Percentiles rank a stretch among this genome's conserved stretches.
Conservation (phyloP, 163 green algal genomes). For the Chloroidium sp. region DNA sequence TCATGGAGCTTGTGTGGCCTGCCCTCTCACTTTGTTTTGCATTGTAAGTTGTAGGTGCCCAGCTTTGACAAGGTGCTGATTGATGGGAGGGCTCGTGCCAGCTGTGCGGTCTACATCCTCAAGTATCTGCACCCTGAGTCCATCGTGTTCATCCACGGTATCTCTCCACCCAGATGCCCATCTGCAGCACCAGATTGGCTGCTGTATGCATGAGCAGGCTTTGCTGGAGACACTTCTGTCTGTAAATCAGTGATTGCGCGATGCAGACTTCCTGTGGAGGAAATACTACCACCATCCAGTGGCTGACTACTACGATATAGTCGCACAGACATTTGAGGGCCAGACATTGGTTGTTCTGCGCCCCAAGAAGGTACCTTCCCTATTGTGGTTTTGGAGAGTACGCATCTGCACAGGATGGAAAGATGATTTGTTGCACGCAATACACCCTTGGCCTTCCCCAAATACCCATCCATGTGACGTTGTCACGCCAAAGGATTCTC, state of each 20-base stretch:
- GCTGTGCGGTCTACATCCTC: constrained; percentile 3
- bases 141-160: constrained; percentile 2
- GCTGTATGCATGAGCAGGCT: too few species aligned
- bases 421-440: too few species aligned
- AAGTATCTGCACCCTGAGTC: background rate
- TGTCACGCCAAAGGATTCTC: too few species aligned
- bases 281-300: background rate
- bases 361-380: background rate
- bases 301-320: background rate
- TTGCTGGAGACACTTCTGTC: too few species aligned
- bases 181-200: too few species aligned
- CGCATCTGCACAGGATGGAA: too few species aligned
- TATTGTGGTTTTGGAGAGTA: too few species aligned
- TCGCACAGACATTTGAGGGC: background rate
- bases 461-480: too few species aligned
- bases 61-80: constrained; percentile 7
- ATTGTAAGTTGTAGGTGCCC: background rate
- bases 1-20: background rate
- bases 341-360: background rate
- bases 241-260: too few species aligned
- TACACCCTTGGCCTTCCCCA: too few species aligned
- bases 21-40: background rate
- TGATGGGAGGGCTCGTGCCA: background rate
- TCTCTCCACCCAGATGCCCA: too few species aligned
- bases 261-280: background rate